Evolutionary conservation across 169 alveolate species (phyloP), one percentile per base, ranked within the genome.

Genomic region (Eimeria maxima): DNA sequence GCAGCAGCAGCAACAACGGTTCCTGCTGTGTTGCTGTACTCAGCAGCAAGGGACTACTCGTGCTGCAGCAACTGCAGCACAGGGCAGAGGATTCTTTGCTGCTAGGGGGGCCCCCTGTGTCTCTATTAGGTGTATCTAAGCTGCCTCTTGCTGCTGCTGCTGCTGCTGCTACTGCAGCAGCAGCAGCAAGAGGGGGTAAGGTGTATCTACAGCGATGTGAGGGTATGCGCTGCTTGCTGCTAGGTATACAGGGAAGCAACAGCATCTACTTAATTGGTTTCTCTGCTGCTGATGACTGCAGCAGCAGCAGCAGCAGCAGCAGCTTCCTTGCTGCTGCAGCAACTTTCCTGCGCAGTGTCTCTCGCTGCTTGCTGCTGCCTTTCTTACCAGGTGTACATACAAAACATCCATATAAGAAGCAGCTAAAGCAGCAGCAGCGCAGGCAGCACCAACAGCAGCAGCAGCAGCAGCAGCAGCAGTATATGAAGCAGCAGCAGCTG

Each of bases 231-330:
- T 73, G 83, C 29, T 16, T 73, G 16, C 55, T 73, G 83, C 83
- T 73, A 22, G 83, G 83, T 3, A 47, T 73, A 42, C 50, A 73
- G 50, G 83, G 83, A 44, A 73, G 83, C 83, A 73, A 47, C 83
- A 73, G 83, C 50, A 38, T 73, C 24, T 73, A 22, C 50, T 27
- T 55, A 97, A 98, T 96, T 42, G 99, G 98, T 24, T 98, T 86
- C 95, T 98, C 99, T 18, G 98, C 95, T 33, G 97, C 98, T n/a
- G 98, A 97, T 95, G 97, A 98, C 69, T 96, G 97, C 27, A 98
- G 97, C 88, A 94, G 97, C 87, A 97, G 95, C 50, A 98, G 96
- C 53, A 97, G 95, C 38, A 98, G 76, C 29, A 97, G 74, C 74
- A 8, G 24, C 74, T 16, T 16, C 74, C 24, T 98, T 95, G 27